Evolutionary conservation across 2,329 filamentous ascomycete genomes (phyloP), one percentile per base, ranked within the genome.

Genomic region (Aureobasidium sp.): DNA sequence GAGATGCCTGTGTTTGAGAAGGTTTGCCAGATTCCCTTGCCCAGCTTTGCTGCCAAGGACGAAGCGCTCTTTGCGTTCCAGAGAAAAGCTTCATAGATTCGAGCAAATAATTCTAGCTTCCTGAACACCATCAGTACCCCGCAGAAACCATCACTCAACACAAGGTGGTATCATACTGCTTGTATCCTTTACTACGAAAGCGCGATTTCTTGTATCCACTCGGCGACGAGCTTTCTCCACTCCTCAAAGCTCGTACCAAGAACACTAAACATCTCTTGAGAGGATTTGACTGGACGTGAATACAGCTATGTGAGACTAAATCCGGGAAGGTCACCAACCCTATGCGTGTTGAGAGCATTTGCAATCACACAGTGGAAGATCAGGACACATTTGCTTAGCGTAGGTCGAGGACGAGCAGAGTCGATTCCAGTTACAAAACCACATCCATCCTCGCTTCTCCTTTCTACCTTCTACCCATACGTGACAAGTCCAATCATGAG

Each of bases 21-120:
- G 70, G 77, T 82, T 2, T 78, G 82, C 15, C 84, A 87, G 74
- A 77, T 90, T 63, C 80, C 87, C 4, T 70, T 91, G 68, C 87
- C 87, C 23, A 89, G 85, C 70, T 90, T 90, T 72, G 83, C 86
- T 2, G 87, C 85, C 29, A 90, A 90, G 71, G 88, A 91, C 66
- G 87, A 91, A 73, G 87, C 84, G 0, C 68, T 90, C 60, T 90
- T 85, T 71, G 79, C 89, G 21, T 90, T 87, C 58, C 69, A 74
- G 65, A 72, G 71, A 61, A 71, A 57, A 45, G 38, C 53, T 35
- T 43, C 21, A 21, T 50, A 25, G 33, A 15, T 40, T 53, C 21
- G 49, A 53, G 49, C 49, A 53, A 53, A 27, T 38, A 53, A 27
- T 23, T 29, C 17, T 40, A 17, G 15, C 21, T 29, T 15, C 21